Evolutionary conservation across 2,329 filamentous ascomycete genomes (phyloP).

Genomic region (Fusarium sp.): DNA sequence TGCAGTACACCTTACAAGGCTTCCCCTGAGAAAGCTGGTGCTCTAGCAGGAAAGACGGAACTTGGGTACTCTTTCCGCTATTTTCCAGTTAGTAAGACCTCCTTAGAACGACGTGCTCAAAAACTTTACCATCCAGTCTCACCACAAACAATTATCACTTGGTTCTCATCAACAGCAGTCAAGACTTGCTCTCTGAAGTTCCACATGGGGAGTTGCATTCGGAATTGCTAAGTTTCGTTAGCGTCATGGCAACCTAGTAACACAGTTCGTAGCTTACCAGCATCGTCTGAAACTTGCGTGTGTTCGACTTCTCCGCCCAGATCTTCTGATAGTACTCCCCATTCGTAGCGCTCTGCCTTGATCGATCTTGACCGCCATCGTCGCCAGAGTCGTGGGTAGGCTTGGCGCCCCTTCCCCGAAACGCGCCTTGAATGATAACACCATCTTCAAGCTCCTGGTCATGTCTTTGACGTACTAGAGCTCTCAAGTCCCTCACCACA

Average conservation of each 20-base stretch:
- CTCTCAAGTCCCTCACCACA: slow-evolving; percentile 74
- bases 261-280: slow-evolving; percentile 59
- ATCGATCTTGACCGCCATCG: slow-evolving; percentile 59
- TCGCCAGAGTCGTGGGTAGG: slow-evolving; percentile 62
- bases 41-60: slow-evolving; percentile 94
- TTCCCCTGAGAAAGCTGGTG: slow-evolving; percentile 84
- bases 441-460: slow-evolving; percentile 79
- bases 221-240: slow-evolving; percentile 59
- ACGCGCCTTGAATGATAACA: slow-evolving; percentile 81
- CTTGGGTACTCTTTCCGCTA: slow-evolving; percentile 94
- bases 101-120: not conserved
- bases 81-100: slow-evolving; percentile 38
- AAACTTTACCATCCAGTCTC: slow-evolving; percentile 84
- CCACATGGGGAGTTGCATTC: slow-evolving; percentile 91
- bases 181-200: slow-evolving; percentile 83
- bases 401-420: slow-evolving; percentile 70
- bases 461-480: slow-evolving; percentile 74
- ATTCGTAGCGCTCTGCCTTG: slow-evolving; percentile 52
- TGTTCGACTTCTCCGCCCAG: slow-evolving; percentile 68
- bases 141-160: slow-evolving; percentile 93
- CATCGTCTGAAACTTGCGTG: slow-evolving; percentile 81
- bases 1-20: slow-evolving; percentile 92
- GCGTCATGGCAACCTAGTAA: not conserved
- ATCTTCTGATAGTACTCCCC: slow-evolving; percentile 67
- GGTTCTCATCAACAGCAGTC: slow-evolving; percentile 79